Evolutionary conservation across 179 eudicot genomes (phyloP).

Genomic region (Spinacia oleracea): DNA sequence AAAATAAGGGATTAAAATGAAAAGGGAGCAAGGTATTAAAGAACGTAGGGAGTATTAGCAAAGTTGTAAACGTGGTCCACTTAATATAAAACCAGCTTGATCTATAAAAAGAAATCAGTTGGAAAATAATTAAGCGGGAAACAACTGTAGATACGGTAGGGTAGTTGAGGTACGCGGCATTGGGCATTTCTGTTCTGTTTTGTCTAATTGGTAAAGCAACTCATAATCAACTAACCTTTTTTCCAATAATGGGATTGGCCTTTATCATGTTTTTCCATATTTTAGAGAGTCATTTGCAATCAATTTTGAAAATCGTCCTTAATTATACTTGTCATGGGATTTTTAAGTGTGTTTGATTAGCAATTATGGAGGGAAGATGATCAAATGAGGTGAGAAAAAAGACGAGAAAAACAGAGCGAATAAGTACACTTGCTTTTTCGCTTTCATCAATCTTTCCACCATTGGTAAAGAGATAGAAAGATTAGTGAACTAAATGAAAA

Average conservation of each 20-base stretch:
- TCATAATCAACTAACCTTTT: constrained; percentile 6
- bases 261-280: not conserved
- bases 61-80: constrained; percentile 9
- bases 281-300: not conserved
- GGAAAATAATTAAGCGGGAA: not conserved
- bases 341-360: too few relatives aligned
- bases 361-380: too few relatives aligned
- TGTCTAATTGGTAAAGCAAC: constrained; percentile 18
- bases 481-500: too few relatives aligned
- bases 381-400: too few relatives aligned
- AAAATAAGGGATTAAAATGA: too few relatives aligned
- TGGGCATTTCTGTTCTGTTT: constrained; percentile 14
- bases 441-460: too few relatives aligned
- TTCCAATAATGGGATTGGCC: constrained; percentile 8
- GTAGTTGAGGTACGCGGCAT: constrained; percentile 28
- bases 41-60: not conserved
- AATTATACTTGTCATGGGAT: too few relatives aligned
- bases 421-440: too few relatives aligned
- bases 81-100: constrained; percentile 6
- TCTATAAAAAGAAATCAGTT: too few relatives aligned
- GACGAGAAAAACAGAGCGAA: too few relatives aligned
- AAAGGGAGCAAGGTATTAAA: too few relatives aligned
- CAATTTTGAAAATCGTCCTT: not conserved
- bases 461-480: too few relatives aligned
- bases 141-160: constrained; percentile 22